Evolutionary conservation across 495 filamentous ascomycete species (phyloP), one percentile per base, ranked within the genome.

Genomic region (Trichoderma parareesei): DNA sequence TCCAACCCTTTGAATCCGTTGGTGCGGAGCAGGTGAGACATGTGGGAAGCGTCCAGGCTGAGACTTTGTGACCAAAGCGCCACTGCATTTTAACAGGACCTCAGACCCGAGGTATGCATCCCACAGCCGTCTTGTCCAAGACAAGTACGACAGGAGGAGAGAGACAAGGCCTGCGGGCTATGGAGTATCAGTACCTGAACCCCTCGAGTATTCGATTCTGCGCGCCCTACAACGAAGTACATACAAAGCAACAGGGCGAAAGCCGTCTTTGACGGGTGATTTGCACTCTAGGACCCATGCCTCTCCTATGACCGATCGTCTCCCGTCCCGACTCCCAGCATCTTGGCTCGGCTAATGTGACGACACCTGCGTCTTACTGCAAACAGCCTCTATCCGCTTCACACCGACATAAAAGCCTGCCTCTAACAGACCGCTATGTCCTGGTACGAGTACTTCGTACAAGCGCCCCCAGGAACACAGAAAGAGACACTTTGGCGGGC

Each of bases 91-190:
- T 57, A 35, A 57, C 53, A 57, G 53, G 49, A 35, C 33, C 33
- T 57, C 53, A 57, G 53, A 35, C 53, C 53, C 27, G 53, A 57
- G 27, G 53, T 37, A 35, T 57, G 53, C 33, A 57, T 57, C 53
- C 11, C 27, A 57, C 33, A 57, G 53, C 53, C 53, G 33, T 57
- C 27, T 10, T 3, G 14, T 57, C 53, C 53, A 57, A 57, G 53
- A 57, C 53, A 57, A 57, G 27, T 57, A 57, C 53, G 33, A 57
- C 53, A 3, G 11, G 2, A 33, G 35, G 27, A 35, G 27, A 57
- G 33, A 57, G 27, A 57, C 53, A 57, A 10, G 27, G 27, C 27
- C 27, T 14, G 33, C 53, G 53, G 53, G 20, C 8, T 35, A 57
- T 33, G 20, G 53, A 27, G 27, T 27, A 27, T 27, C 27, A 27